Percentiles rank a stretch among this genome's conserved stretches.
phyloP scores from a whole-genome alignment of 2,329 filamentous ascomycete species.

The Aspergillus fijiensis region DNA sequence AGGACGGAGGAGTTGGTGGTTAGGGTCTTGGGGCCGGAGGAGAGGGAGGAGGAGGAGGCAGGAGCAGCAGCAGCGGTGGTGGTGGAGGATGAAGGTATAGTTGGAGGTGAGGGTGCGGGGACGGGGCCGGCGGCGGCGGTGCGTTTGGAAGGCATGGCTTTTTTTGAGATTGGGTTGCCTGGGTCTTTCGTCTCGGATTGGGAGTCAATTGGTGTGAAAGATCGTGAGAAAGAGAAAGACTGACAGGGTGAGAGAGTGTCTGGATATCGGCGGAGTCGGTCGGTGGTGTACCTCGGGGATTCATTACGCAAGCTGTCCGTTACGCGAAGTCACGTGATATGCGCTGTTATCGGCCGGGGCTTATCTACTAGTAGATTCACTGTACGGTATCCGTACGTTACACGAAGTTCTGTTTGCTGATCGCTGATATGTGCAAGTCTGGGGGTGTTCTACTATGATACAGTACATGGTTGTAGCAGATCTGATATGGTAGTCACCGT shows the following conservation, averaged over 20 bases:
- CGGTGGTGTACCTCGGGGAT: neutral
- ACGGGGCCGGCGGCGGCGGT: slow-evolving; percentile 20
- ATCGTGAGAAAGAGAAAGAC: too few species aligned
- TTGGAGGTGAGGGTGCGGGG: slow-evolving; percentile 31
- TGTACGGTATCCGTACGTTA: too few species aligned
- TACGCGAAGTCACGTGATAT: neutral
- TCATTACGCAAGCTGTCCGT: slow-evolving; percentile 9
- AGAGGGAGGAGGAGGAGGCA: slow-evolving; percentile 24
- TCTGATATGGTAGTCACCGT: neutral
- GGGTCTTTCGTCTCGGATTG: neutral
- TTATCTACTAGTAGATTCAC: neutral
- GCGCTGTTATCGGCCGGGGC: neutral
- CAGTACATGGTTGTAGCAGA: neutral
- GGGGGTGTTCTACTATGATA: neutral
- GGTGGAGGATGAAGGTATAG: slow-evolving; percentile 26
- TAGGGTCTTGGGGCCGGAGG: slow-evolving; percentile 37
- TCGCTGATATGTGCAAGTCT: neutral
- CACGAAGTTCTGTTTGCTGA: too few species aligned
- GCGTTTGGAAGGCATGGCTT: slow-evolving; percentile 26
- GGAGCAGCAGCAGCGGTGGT: slow-evolving; percentile 12
- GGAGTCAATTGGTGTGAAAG: neutral
- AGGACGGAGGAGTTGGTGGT: slow-evolving; percentile 42
- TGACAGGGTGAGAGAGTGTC: neutral
- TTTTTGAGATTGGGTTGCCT: neutral
- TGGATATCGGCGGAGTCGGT: neutral